Evolutionary conservation across 1,284 basidiomycete species (phyloP).

Genomic region (Grifola frondosa): DNA sequence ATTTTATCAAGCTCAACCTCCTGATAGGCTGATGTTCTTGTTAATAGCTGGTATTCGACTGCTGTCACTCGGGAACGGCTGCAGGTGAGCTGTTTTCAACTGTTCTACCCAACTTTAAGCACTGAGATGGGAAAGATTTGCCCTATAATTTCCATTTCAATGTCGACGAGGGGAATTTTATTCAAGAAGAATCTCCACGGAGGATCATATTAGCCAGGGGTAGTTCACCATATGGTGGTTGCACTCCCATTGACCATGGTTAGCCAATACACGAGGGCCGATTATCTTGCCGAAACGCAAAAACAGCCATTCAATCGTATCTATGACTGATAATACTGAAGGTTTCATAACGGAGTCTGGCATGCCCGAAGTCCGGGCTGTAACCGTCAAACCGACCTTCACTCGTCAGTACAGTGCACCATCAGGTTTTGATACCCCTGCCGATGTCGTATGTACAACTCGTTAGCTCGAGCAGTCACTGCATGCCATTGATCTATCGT

Average conservation of each 20-base stretch:
- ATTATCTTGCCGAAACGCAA: too few species aligned
- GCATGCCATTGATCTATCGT: too few species aligned
- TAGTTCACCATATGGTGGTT: constrained; percentile 1
- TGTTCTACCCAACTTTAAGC: constrained; percentile 3
- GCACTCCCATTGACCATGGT: background rate
- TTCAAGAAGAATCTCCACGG: too few species aligned
- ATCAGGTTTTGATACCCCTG: constrained; percentile 1
- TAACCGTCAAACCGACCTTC: background rate
- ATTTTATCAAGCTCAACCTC: background rate
- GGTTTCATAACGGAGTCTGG: too few species aligned
- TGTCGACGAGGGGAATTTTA: background rate
- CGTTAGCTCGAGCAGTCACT: too few species aligned
- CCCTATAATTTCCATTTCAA: constrained; percentile 6
- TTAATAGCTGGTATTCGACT: constrained; percentile 31
- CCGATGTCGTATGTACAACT: background rate
- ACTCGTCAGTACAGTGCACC: constrained; percentile 7
- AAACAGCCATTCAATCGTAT: too few species aligned
- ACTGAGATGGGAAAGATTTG: constrained; percentile 7
- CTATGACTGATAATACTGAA: too few species aligned
- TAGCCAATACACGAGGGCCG: background rate
- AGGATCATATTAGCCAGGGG: too few species aligned
- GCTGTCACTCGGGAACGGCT: constrained; percentile 28
- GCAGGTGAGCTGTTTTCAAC: constrained; percentile 17
- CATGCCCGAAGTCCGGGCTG: too few species aligned
- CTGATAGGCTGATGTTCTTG: too few species aligned